Conservation (phyloP, 805 yeast species). For the Candida chilensis region DNA sequence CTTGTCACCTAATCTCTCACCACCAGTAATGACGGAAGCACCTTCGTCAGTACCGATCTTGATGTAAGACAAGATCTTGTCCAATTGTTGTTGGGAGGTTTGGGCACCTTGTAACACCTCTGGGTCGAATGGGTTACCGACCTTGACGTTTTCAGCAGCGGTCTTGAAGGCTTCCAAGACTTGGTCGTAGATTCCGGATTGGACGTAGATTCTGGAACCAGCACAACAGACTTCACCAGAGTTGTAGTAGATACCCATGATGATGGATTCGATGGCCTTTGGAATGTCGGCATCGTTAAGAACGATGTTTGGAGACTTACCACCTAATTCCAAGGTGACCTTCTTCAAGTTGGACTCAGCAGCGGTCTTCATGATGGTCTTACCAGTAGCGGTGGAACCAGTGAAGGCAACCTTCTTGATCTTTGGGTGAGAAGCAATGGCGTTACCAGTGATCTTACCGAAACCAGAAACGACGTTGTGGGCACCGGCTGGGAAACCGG, state of each 20-base stretch:
- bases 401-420: slow-evolving; percentile 37
- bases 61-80: slow-evolving; percentile 31
- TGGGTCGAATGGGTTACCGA: slow-evolving; percentile 36
- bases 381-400: slow-evolving; percentile 38
- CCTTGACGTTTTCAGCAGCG: slow-evolving; percentile 25
- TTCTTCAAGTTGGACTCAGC: slow-evolving; percentile 32
- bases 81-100: slow-evolving; percentile 27
- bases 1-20: slow-evolving; percentile 44
- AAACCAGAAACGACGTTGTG: slow-evolving; percentile 33
- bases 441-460: slow-evolving; percentile 33
- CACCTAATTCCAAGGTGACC: slow-evolving; percentile 39
- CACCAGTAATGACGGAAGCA: slow-evolving; percentile 32
- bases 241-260: slow-evolving; percentile 33
- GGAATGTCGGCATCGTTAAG: slow-evolving; percentile 31
- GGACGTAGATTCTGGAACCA: slow-evolving; percentile 35
- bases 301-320: slow-evolving; percentile 36
- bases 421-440: slow-evolving; percentile 28
- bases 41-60: slow-evolving; percentile 34
- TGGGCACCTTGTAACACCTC: slow-evolving; percentile 34
- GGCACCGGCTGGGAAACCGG: slow-evolving; percentile 35
- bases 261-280: slow-evolving; percentile 21
- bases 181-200: slow-evolving; percentile 31
- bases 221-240: slow-evolving; percentile 42
- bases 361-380: slow-evolving; percentile 28
- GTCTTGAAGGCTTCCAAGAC: slow-evolving; percentile 22